phyloP scores from a whole-genome alignment of 768 basidiomycete genomes.

The Termitomyces sp. region DNA sequence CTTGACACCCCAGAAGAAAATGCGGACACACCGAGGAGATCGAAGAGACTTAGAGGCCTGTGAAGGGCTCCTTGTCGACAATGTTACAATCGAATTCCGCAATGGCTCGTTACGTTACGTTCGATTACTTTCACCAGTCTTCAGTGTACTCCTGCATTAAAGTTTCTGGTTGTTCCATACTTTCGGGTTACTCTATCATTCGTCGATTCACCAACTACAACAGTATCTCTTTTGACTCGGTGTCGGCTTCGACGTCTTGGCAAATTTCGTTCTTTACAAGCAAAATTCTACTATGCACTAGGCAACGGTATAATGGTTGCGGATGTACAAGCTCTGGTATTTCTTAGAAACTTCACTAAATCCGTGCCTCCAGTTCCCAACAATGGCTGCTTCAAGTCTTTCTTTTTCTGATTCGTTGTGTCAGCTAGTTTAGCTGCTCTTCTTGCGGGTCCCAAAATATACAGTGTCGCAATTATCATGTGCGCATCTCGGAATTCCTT shows the following conservation, averaged over 20 bases:
- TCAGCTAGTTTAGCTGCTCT: slow-evolving; percentile 22
- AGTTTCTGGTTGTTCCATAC: background rate
- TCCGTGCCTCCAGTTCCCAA: slow-evolving; percentile 81
- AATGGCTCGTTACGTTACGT: background rate
- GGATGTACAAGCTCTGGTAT: slow-evolving; percentile 64
- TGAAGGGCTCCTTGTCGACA: background rate
- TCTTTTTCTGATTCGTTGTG: slow-evolving; percentile 19
- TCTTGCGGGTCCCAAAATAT: slow-evolving; percentile 72
- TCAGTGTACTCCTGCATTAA: background rate
- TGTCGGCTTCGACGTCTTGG: background rate
- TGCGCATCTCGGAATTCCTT: slow-evolving; percentile 76
- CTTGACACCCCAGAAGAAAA: no score
- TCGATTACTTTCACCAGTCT: background rate
- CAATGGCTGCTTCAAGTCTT: slow-evolving; percentile 25
- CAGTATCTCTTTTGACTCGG: background rate
- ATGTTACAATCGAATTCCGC: background rate
- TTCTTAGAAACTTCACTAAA: slow-evolving; percentile 72
- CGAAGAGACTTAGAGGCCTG: background rate
- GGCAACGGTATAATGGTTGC: slow-evolving; percentile 25
- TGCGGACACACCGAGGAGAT: background rate
- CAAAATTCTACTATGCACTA: background rate
- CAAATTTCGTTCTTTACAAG: background rate
- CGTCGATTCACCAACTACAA: no score
- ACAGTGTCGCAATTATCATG: slow-evolving; percentile 69
- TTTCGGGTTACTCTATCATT: background rate